Base-by-base conservation (phyloP, 768 basidiomycete genomes). In the Nidula microcarpa region DNA sequence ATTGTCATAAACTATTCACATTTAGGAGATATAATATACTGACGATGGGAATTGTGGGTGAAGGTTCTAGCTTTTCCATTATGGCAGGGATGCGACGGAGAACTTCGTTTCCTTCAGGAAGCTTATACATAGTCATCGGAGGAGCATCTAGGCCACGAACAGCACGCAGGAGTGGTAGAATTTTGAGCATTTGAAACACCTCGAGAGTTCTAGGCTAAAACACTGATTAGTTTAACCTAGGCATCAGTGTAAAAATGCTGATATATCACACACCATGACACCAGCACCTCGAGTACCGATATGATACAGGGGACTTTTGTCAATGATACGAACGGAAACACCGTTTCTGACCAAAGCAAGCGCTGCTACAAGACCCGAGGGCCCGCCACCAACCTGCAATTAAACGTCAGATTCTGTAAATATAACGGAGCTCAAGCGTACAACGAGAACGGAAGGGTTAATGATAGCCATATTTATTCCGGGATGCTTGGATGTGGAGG, bases 271-370 rank as follows among this genome's bases (percentile, higher is more conserved):
- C n/a, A 39, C 37, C 37, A 39, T 39, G 9, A 39, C 9, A 8
- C 8, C 37, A n/a, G 37, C 8, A 8, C 37, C 37, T 39, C 37
- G 37, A 39, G 37, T 39, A 39, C 37, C 37, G n/a, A 39, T 39
- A 8, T 8, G 37, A 39, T 8, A 8, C n/a, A n/a, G 8, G n/a
- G 37, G n/a, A 8, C 9, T 8, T 30, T 72, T 75, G 36, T 76
- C 67, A 32, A 76, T 65, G 34, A 77, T 64, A 39, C 72, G 67
- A 8, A 76, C 68, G 10, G 67, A 59, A 30, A 75, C 51, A 8
- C 64, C 58, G 46, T 67, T 71, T 16, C 57, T 61, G n/a, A 65
- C 52, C 16, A 56, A 43, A 1, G 50, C 47, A 17, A 60, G 52
- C 2, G 59, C 59, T 14, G 54, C 44, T 32, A 54, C 36, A 11